Percentiles rank a stretch among this genome's conserved stretches.
phyloP scores from a whole-genome alignment of 352 stramenopile species.

The Phytophthora fragariaefolia region DNA sequence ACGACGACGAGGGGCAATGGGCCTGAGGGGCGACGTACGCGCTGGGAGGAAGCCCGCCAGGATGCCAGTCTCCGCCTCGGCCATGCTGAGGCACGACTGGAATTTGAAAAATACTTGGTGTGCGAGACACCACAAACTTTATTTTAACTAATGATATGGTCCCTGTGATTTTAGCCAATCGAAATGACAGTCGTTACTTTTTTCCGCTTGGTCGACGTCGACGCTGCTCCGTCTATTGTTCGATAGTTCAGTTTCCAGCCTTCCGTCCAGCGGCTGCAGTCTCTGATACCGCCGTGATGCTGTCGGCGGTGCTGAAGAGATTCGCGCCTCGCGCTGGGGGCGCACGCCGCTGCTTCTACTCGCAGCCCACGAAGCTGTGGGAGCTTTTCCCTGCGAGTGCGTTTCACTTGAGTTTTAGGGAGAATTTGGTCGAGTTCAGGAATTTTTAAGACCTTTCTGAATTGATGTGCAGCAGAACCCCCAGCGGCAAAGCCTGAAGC shows the following conservation, averaged over 20 bases:
- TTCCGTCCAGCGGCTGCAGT: conserved; percentile 16
- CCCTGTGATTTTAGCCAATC: conserved; percentile 17
- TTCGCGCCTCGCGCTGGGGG: neutral
- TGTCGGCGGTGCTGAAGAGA: conserved; percentile 32
- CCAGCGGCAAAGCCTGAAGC: conserved; percentile 27
- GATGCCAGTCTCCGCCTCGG: conserved; percentile 39
- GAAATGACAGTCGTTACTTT: neutral
- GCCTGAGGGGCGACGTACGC: conserved; percentile 37
- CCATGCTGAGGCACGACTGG: conserved; percentile 18
- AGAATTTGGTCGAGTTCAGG: too few species aligned
- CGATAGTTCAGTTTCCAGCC: conserved; percentile 16
- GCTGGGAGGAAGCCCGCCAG: conserved; percentile 62
- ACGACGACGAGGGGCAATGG: neutral
- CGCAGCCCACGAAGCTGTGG: conserved; percentile 40
- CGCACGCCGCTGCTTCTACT: conserved; percentile 35
- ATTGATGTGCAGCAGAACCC: conserved; percentile 23
- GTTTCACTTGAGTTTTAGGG: too few species aligned
- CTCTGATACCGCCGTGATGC: conserved; percentile 17
- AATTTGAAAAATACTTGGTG: conserved; percentile 27
- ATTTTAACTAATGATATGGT: conserved; percentile 3
- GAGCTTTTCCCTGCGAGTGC: conserved; percentile 55
- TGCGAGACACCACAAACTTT: conserved; percentile 10
- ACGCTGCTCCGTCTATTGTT: conserved; percentile 16
- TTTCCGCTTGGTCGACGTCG: conserved; percentile 21
- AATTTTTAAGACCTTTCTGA: neutral